phyloP scores from a whole-genome alignment of 2,329 filamentous ascomycete species.

The Nigrospora osmanthi region DNA sequence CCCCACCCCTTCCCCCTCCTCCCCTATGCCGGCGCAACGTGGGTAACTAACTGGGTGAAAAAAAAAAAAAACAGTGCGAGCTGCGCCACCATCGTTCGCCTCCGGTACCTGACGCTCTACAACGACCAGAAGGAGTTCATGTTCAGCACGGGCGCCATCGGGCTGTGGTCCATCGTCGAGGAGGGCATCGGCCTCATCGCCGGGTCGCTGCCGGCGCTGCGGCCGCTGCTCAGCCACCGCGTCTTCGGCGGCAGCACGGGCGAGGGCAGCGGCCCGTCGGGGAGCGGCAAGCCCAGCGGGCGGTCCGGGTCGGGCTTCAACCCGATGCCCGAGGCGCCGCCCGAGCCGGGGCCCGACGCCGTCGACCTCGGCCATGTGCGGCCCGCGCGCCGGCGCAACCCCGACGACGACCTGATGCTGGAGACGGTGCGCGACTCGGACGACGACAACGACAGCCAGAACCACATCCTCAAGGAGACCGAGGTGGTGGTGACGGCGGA shows the following conservation, averaged over 20 bases:
- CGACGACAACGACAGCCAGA: slow-evolving; percentile 22
- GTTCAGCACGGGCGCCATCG: slow-evolving; percentile 30
- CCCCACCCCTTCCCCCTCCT: not conserved
- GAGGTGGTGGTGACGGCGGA: slow-evolving; percentile 13
- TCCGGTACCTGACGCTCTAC: slow-evolving; percentile 31
- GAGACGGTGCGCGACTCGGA: not conserved
- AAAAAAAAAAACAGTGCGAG: slow-evolving; percentile 25
- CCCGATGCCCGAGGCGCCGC: not conserved
- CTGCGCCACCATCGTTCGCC: slow-evolving; percentile 30
- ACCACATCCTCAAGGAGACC: slow-evolving; percentile 29
- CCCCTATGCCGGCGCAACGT: not conserved
- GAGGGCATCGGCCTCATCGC: slow-evolving; percentile 41
- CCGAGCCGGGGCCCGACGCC: not conserved
- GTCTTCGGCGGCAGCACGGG: slow-evolving; percentile 8
- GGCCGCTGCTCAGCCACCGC: slow-evolving; percentile 29
- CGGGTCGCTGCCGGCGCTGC: slow-evolving; percentile 35
- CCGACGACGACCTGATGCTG: not conserved
- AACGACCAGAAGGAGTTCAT: slow-evolving; percentile 29
- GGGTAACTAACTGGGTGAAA: slow-evolving; percentile 4
- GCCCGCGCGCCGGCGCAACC: not conserved
- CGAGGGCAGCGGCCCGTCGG: not conserved
- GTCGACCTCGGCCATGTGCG: not conserved
- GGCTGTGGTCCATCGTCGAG: slow-evolving; percentile 38
- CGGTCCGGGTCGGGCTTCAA: too few species aligned
- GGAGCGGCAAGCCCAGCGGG: not conserved